These are phyloP conservation scores for Cucumis cinereus DNA, from an alignment of 306 rosid genomes.

Conservation along the genomic window DNA sequence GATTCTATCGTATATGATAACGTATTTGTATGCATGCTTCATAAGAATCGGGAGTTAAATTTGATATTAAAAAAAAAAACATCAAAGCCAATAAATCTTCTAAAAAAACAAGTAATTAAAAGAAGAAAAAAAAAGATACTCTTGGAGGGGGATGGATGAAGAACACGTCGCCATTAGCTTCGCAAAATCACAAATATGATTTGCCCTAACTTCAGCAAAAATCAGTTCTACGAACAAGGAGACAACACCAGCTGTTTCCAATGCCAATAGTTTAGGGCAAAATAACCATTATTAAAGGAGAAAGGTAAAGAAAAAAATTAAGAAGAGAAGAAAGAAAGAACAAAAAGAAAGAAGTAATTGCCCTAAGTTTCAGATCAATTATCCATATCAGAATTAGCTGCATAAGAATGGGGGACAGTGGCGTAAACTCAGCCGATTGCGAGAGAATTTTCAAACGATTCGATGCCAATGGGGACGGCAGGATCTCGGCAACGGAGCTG, in stretches of 20 bases:
- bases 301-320: too few relatives aligned
- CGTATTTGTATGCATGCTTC: too few relatives aligned
- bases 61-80: too few relatives aligned
- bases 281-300: neutral
- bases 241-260: neutral
- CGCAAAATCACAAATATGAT: neutral
- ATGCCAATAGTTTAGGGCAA: neutral
- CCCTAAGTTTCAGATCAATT: too few relatives aligned
- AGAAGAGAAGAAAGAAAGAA: neutral
- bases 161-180: neutral
- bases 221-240: neutral
- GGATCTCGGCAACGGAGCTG: slow-evolving; percentile 55
- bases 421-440: slow-evolving; percentile 24
- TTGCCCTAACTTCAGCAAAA: neutral
- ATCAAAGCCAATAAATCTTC: neutral
- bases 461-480: slow-evolving; percentile 54
- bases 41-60: neutral
- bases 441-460: slow-evolving; percentile 58
- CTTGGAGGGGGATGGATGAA: neutral
- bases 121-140: neutral
- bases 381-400: neutral
- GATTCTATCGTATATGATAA: too few relatives aligned
- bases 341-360: neutral
- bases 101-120: too few relatives aligned
- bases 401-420: slow-evolving; percentile 15